Evolutionary conservation across 1,139 yeast genomes (phyloP).

Genomic region (Geotrichum citri-aurantii): DNA sequence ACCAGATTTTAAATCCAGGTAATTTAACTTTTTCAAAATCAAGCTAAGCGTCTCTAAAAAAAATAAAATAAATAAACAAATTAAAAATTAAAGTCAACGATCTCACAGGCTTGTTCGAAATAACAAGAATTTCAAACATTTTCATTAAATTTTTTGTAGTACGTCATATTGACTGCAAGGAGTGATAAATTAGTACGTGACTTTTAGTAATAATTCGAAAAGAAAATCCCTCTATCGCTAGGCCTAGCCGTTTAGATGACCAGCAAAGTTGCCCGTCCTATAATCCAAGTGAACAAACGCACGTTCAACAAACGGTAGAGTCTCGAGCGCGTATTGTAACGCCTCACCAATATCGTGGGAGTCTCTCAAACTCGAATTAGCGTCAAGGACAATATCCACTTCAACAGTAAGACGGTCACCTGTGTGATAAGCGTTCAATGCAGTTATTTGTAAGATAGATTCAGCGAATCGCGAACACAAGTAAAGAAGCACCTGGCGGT

Average conservation of each 20-base stretch:
- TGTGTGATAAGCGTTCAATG: slow-evolving; percentile 67
- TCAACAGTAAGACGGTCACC: slow-evolving; percentile 76
- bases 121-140: too few species aligned
- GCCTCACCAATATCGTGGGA: slow-evolving; percentile 80
- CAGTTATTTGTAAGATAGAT: slow-evolving; percentile 57
- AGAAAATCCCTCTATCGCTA: background rate
- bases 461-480: slow-evolving; percentile 66
- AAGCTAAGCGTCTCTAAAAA: too few species aligned
- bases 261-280: slow-evolving; percentile 38
- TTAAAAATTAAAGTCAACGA: too few species aligned
- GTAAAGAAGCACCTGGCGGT: slow-evolving; percentile 61
- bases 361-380: slow-evolving; percentile 52
- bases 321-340: slow-evolving; percentile 71
- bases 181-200: too few species aligned
- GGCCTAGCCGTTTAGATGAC: slow-evolving; percentile 24
- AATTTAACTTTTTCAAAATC: too few species aligned
- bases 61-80: too few species aligned
- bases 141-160: background rate
- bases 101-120: too few species aligned
- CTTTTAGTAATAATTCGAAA: too few species aligned
- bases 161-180: background rate
- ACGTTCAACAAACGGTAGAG: slow-evolving; percentile 69
- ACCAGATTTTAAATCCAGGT: too few species aligned
- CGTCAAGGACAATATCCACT: slow-evolving; percentile 61
- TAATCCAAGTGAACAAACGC: slow-evolving; percentile 81